Conservation (phyloP, 495 filamentous ascomycete species). For the Aspergillus funiculosus region DNA sequence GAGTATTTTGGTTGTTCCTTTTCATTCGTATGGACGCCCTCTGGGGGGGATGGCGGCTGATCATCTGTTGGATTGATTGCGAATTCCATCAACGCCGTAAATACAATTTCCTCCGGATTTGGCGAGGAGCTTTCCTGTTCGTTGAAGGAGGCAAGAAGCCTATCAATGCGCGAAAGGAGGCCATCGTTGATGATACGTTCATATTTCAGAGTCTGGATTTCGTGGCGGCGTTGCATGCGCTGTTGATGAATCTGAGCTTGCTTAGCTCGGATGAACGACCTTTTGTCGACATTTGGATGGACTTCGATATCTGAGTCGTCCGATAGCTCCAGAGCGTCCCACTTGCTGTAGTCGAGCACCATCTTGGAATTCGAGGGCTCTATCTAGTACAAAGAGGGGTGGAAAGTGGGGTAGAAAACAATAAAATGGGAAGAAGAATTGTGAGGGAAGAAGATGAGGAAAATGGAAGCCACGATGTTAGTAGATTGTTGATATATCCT, state of each 20-base stretch:
- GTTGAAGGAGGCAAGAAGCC: slow-evolving; percentile 64
- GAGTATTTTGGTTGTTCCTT: slow-evolving; percentile 78
- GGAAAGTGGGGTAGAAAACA: slow-evolving; percentile 16
- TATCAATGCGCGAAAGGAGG: slow-evolving; percentile 73
- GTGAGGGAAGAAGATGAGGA: not conserved
- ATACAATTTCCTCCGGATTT: slow-evolving; percentile 75
- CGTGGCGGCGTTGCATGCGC: slow-evolving; percentile 71
- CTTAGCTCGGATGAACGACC: slow-evolving; percentile 97
- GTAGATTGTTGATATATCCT: no score
- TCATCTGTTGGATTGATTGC: slow-evolving; percentile 66
- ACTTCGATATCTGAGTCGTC: slow-evolving; percentile 98
- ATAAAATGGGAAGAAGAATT: not conserved
- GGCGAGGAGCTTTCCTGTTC: slow-evolving; percentile 62
- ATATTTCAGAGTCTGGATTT: slow-evolving; percentile 88
- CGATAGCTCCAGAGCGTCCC: slow-evolving; percentile 90
- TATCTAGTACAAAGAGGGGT: slow-evolving; percentile 18
- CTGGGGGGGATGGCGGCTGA: slow-evolving; percentile 63
- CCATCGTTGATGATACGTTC: slow-evolving; percentile 91
- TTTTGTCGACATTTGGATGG: slow-evolving; percentile 98
- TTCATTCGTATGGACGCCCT: slow-evolving; percentile 69
- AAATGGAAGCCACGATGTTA: slow-evolving; percentile 1
- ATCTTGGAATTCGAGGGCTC: slow-evolving; percentile 43
- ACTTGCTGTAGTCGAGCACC: slow-evolving; percentile 95
- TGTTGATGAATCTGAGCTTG: slow-evolving; percentile 94
- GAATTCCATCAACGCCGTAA: slow-evolving; percentile 78